phyloP scores from a whole-genome alignment of 2,329 filamentous ascomycete genomes.

The Aspergillus jensenii region DNA sequence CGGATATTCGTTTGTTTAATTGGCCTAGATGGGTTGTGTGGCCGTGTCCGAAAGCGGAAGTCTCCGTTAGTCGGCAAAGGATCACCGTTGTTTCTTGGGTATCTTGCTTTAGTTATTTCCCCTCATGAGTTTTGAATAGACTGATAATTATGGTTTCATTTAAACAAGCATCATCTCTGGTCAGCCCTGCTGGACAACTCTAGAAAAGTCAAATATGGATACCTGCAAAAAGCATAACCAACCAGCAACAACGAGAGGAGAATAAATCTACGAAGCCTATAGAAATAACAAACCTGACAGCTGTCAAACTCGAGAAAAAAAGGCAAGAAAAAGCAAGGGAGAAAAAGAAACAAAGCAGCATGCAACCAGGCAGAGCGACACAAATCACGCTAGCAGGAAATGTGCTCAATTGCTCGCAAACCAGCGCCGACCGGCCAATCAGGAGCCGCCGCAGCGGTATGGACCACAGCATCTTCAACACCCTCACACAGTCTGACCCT shows the following conservation, averaged over 20 bases:
- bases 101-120: not conserved
- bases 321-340: not conserved
- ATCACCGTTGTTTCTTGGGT: not conserved
- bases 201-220: too few relatives aligned
- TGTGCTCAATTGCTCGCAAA: constrained; percentile 30
- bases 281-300: not conserved
- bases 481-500: not conserved
- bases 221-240: too few relatives aligned
- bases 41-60: not conserved
- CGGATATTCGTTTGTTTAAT: not conserved
- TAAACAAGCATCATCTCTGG: not conserved
- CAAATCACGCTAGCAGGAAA: constrained; percentile 15
- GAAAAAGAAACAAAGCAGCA: not conserved
- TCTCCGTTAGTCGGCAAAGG: not conserved
- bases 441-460: not conserved
- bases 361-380: not conserved
- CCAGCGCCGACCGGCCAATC: constrained; percentile 13
- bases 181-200: not conserved
- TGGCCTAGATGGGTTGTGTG: too few relatives aligned
- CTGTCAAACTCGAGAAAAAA: not conserved
- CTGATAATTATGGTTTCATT: not conserved
- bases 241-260: not conserved
- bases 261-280: not conserved
- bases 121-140: not conserved
- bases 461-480: not conserved